Evolutionary conservation across 202 grass and related monocot species (phyloP), one percentile per base, ranked within the genome.

Genomic region (Zizania palustris): DNA sequence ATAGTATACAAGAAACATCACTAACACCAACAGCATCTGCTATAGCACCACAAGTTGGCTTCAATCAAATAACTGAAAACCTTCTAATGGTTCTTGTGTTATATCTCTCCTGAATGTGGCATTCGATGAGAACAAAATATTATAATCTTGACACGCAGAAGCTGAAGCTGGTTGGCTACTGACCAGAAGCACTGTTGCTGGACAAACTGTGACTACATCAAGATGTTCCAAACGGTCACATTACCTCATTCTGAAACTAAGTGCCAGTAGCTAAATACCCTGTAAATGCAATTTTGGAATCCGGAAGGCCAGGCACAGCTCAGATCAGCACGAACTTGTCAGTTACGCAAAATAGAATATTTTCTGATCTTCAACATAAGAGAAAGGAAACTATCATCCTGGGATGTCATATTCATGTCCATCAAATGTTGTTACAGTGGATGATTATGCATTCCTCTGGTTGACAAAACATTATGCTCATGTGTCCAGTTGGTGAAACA

Each of bases 321-420:
- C 38, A 53, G 66, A 21, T 35, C 67, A 82, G 21, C 16, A 35
- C 12, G 64, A 81, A 60, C 57, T 45, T 43, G 50, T 67, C 5
- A 44, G 22, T 20, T 60, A 43, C 68, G 60, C n/a, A 63, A 54
- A 63, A 54, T 22, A 73, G 11, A 80, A 9, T 21, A 7, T 28
- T 5, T 28, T 66, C 72, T 60, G 34, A 75, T 69, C 48, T 70
- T 85, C 11, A 11, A 20, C 13, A 43, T 10, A 54, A 62, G 37
- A 6, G 77, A 38, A 54, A 28, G 28, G 28, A 28, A 28, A 28
- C 28, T 28, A 33, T 74, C 34, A 0, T 19, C 58, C 11, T 15
- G 82, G 18, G 67, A 16, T 35, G 34, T 41, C 42, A 54, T 44
- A 80, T 74, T 74, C 76, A 68, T 61, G 15, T 44, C 83, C 5